Base-by-base conservation (phyloP, 352 stramenopile species). In the Phytophthora nicotianae region DNA sequence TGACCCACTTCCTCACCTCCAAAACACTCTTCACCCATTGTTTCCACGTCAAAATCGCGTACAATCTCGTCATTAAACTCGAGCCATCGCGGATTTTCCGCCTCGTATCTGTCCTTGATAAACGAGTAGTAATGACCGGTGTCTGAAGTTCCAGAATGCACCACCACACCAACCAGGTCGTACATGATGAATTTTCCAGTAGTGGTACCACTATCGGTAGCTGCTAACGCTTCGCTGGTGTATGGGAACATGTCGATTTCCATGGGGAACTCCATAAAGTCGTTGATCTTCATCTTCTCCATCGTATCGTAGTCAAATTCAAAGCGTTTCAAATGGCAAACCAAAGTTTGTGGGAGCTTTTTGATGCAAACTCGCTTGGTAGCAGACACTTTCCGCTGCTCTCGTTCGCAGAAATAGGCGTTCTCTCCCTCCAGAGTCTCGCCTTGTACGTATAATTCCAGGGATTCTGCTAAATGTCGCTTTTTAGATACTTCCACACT, bases 121-220 rank as follows among this genome's bases (percentile, higher is more conserved):
- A 96, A 98, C 19, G 85, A 97, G 65, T 98, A 98, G 64, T 98
- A 98, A 77, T 98, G 95, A 0, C 95, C 95, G 47, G 83, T 96
- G 51, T 98, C 89, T 0, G 88, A 82, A 17, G 90, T 97, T 1
- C 95, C 94, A 0, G 84, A 96, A 66, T 98, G 95, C 4, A 98
- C 91, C 16, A 98, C 89, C 14, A 98, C 79, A 8, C 94, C 94
- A 5, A 90, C 81, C 6, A 98, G 82, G 19, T 97, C 81, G 59
- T 98, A 98, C 75, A 93, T 74, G 5, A 70, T 62, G 2, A 14
- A 40, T 10, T 35, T 47, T 38, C 9, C 43, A 55, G 37, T 50
- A 45, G 11, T 27, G 19, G 26, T 49, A n/a, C 13, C 20, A 10
- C 35, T 27, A 3, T 68, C 56, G 10, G 14, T 62, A 16, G 14